Base-by-base conservation (phyloP, 2,329 filamentous ascomycete genomes). In the Neoarthrinium moseri region DNA sequence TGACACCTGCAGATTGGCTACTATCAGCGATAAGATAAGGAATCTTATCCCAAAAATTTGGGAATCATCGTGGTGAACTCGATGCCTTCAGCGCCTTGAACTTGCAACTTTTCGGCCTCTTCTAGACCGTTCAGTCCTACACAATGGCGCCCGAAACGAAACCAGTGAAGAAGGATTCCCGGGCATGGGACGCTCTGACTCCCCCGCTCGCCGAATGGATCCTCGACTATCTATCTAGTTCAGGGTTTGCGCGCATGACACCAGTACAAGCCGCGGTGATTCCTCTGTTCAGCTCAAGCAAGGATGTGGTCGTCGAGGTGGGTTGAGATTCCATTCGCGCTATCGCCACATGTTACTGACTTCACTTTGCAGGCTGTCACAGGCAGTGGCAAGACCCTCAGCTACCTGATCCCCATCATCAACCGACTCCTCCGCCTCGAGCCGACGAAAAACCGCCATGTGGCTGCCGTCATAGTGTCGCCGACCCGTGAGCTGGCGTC, bases 231-330 rank as follows among this genome's bases (percentile, higher is more conserved):
- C 84, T 95, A 39, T 77, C 83, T 40, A 82, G 84, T 53, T 92
- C 94, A 85, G 89, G 90, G 50, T 96, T 96, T 67, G 73, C 77
- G 52, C 85, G 87, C 64, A 91, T 94, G 78, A 96, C 91, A 4
- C 92, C 92, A 1, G 91, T 96, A n/a, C 92, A 97, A 70, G 89
- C 91, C 35, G 92, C 90, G 48, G 87, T 89, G 11, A 27, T 50
- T 1, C 48, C 48, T 6, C 29, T 50, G 2, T 50, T 50, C n/a
- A 32, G 42, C 24, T 85, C 83, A 42, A 88, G 95, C 64, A 95
- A 95, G 61, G 91, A 96, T 66, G 89, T 95, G 4, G 91, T 96
- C 1, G 91, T 96, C 5, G 90, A 95, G 72, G n/a, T n/a, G n/a
- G n/a, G n/a, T n/a, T n/a, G n/a, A n/a, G n/a, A n/a, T n/a, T n/a